Conservation (phyloP, 257 asterid genomes). For the Asclepias syriaca region DNA sequence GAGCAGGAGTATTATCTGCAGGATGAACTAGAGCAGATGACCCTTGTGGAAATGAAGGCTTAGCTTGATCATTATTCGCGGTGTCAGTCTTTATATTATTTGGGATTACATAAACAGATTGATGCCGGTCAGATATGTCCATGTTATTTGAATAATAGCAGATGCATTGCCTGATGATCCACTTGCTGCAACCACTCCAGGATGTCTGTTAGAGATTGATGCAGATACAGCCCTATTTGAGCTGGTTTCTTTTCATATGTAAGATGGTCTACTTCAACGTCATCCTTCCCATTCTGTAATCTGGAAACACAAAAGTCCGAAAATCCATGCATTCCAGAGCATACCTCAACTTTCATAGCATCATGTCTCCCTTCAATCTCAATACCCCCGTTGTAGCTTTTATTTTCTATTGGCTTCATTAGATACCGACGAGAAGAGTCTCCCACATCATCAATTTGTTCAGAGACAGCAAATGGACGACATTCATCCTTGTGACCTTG, state of each 20-base stretch:
- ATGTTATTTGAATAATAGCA: slow-evolving; percentile 21
- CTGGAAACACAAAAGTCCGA: slow-evolving; percentile 23
- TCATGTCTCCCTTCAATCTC: slow-evolving; percentile 27
- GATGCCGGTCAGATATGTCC: slow-evolving; percentile 21
- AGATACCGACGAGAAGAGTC: slow-evolving; percentile 23
- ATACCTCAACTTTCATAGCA: slow-evolving; percentile 27
- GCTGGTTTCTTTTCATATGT: slow-evolving; percentile 23
- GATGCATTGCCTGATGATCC: slow-evolving; percentile 27
- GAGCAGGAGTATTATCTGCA: slow-evolving; percentile 13
- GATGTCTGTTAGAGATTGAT: slow-evolving; percentile 25
- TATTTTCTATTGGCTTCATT: slow-evolving; percentile 27
- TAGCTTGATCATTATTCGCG: slow-evolving; percentile 18
- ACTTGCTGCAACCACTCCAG: slow-evolving; percentile 22
- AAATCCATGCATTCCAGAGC: slow-evolving; percentile 20
- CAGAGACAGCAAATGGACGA: slow-evolving; percentile 30
- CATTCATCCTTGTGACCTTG: slow-evolving; percentile 87
- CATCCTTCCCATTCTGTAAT: slow-evolving; percentile 22
- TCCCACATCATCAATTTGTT: slow-evolving; percentile 26
- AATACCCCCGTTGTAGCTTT: slow-evolving; percentile 20
- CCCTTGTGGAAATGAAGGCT: slow-evolving; percentile 23
- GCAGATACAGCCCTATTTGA: slow-evolving; percentile 13
- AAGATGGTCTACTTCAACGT: slow-evolving; percentile 15
- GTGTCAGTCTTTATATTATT: slow-evolving; percentile 10
- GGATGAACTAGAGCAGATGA: slow-evolving; percentile 23
- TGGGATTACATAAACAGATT: slow-evolving; percentile 9